Conservation (phyloP, 257 asterid genomes). For the Solanum sitiens region DNA sequence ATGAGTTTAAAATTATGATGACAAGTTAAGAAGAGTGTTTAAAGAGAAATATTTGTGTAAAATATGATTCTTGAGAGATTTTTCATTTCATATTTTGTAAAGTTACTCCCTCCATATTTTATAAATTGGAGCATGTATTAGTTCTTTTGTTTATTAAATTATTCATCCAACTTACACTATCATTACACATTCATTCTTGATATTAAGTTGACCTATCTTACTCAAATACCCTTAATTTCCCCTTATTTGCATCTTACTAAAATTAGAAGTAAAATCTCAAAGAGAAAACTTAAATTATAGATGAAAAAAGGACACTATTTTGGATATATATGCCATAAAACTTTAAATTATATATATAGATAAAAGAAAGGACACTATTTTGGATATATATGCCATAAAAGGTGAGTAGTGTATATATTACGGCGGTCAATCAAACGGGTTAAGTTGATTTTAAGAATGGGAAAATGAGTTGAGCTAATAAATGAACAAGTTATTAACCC, state of each 20-base stretch:
- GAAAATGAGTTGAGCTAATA: no score
- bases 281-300: no score
- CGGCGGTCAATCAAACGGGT: rapidly evolving
- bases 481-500: no score
- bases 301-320: background rate
- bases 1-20: constrained; percentile 58
- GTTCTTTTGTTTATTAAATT: no score
- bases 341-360: no score
- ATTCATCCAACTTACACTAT: background rate
- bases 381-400: background rate
- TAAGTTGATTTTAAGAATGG: background rate
- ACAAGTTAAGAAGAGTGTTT: background rate
- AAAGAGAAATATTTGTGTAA: background rate
- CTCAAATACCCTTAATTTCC: no score
- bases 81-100: background rate
- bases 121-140: background rate
- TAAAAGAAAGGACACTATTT: no score
- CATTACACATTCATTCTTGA: background rate
- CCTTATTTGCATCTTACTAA: background rate
- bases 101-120: background rate
- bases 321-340: background rate
- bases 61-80: background rate
- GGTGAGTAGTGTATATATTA: background rate
- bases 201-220: rapidly evolving
- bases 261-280: background rate